Percentiles rank a stretch among this genome's conserved stretches.
phyloP scores from a whole-genome alignment of 2,329 filamentous ascomycete genomes.

The Colletotrichum magnum region DNA sequence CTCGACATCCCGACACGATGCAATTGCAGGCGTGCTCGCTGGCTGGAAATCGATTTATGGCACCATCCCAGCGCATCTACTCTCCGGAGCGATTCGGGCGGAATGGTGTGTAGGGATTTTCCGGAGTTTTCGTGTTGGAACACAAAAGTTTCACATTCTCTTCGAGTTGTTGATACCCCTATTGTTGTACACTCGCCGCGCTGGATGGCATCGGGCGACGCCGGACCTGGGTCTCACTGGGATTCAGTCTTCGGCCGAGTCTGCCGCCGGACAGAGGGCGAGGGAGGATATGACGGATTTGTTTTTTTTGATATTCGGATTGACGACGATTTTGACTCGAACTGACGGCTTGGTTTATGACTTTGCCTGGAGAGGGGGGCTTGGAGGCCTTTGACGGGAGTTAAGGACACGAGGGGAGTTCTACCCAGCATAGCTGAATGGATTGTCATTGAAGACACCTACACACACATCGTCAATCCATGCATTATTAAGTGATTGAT shows the following conservation, averaged over 20 bases:
- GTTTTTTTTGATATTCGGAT: constrained; percentile 34
- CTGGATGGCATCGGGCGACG: not conserved
- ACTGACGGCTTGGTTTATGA: constrained; percentile 14
- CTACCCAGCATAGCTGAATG: constrained; percentile 31
- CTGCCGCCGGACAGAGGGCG: not conserved
- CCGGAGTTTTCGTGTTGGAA: constrained; percentile 39
- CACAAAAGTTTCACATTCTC: constrained; percentile 40
- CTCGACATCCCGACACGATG: constrained; percentile 11
- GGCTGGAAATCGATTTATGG: constrained; percentile 31
- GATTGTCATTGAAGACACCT: constrained; percentile 21
- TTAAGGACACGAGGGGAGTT: constrained; percentile 10
- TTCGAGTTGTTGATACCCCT: constrained; percentile 43
- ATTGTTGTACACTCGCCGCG: constrained; percentile 35
- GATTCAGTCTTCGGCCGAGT: not conserved
- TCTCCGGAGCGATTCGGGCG: not conserved
- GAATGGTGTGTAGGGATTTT: constrained; percentile 34
- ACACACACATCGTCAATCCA: not conserved
- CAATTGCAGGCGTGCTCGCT: constrained; percentile 24
- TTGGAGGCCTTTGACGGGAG: constrained; percentile 33
- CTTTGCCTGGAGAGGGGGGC: constrained; percentile 26
- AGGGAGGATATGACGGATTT: constrained; percentile 30
- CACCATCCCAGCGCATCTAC: constrained; percentile 18
- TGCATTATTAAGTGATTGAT: not conserved
- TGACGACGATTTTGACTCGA: constrained; percentile 23
- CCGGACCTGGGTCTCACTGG: not conserved